These are phyloP conservation scores for Tricharina praecox DNA, from an alignment of 495 filamentous ascomycete species.

Conservation along the genomic window DNA sequence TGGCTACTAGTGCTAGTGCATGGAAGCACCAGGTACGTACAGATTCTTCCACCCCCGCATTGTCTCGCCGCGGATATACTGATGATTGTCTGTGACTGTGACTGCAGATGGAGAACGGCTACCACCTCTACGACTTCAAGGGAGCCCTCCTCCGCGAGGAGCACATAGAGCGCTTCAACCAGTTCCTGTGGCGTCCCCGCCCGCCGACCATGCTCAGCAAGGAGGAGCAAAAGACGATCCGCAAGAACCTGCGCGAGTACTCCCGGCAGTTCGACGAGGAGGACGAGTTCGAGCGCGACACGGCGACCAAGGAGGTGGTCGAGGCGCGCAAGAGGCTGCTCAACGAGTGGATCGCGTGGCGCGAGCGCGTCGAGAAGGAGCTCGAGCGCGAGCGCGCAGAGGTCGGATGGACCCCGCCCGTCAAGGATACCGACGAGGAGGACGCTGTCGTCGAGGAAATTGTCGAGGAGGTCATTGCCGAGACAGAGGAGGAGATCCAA, in stretches of 20 bases:
- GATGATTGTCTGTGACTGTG: too few species aligned
- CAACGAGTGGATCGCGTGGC: slow-evolving; percentile 81
- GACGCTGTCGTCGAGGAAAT: slow-evolving; percentile 64
- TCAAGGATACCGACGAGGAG: slow-evolving; percentile 32
- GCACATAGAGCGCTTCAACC: slow-evolving; percentile 91
- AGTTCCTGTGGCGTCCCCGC: slow-evolving; percentile 84
- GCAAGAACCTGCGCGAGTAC: slow-evolving; percentile 97
- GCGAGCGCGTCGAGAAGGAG: slow-evolving; percentile 55
- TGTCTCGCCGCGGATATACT: slow-evolving; percentile 21
- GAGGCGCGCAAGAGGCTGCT: slow-evolving; percentile 69
- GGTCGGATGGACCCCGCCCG: slow-evolving; percentile 43
- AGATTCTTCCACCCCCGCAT: neutral
- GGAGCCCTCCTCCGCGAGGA: slow-evolving; percentile 81
- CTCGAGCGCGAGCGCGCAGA: slow-evolving; percentile 52
- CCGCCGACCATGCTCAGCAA: slow-evolving; percentile 74
- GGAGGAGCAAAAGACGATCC: slow-evolving; percentile 91
- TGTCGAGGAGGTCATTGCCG: slow-evolving; percentile 61
- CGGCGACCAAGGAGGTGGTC: slow-evolving; percentile 82
- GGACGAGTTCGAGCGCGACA: slow-evolving; percentile 76
- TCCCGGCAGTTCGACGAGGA: slow-evolving; percentile 86
- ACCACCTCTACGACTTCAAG: slow-evolving; percentile 92
- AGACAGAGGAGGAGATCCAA: slow-evolving; percentile 20
- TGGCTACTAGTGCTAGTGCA: slow-evolving; percentile 74
- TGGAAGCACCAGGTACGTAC: slow-evolving; percentile 83
- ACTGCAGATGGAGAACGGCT: slow-evolving; percentile 89